Evolutionary conservation across 2,329 filamentous ascomycete species (phyloP).

Genomic region (Cryoendolithus antarcticus): DNA sequence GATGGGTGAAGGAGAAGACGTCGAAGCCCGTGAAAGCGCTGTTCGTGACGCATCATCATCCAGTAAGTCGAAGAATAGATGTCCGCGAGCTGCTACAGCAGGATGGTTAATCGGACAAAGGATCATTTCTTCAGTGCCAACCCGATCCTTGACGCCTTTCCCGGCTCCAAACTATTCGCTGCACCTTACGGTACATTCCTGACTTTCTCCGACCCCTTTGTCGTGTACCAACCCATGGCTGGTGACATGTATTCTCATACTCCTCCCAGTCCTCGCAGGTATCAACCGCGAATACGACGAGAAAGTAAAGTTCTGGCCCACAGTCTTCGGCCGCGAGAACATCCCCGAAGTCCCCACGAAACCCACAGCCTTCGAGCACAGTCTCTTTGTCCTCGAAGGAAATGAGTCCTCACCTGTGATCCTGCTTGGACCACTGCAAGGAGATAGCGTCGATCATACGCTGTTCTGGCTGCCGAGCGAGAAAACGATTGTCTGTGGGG

Average conservation of each 20-base stretch:
- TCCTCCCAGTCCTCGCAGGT: constrained; percentile 20
- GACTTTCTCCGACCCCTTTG: too few species aligned
- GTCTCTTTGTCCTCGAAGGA: constrained; percentile 20
- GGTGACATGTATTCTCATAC: constrained; percentile 1
- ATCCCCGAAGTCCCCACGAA: constrained; percentile 17
- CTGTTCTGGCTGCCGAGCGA: too few species aligned
- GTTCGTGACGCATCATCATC: constrained; percentile 26
- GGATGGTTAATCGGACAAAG: too few species aligned
- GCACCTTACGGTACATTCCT: too few species aligned
- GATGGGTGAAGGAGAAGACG: constrained; percentile 17
- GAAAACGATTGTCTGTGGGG: too few species aligned
- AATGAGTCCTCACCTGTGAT: constrained; percentile 15
- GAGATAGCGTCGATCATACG: constrained; percentile 15
- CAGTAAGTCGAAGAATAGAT: constrained; percentile 11
- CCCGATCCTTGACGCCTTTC: too few species aligned
- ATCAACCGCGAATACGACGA: constrained; percentile 25
- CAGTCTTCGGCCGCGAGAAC: constrained; percentile 18
- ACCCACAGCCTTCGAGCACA: constrained; percentile 17
- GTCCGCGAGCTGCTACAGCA: too few species aligned
- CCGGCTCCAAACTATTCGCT: too few species aligned
- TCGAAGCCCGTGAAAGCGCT: constrained; percentile 17
- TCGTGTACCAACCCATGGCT: too few species aligned
- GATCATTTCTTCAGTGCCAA: too few species aligned
- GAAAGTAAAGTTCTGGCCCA: constrained; percentile 22
- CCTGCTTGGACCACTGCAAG: constrained; percentile 22